Conservation (phyloP, 805 yeast genomes). For the Yamadazyma philogaea region DNA sequence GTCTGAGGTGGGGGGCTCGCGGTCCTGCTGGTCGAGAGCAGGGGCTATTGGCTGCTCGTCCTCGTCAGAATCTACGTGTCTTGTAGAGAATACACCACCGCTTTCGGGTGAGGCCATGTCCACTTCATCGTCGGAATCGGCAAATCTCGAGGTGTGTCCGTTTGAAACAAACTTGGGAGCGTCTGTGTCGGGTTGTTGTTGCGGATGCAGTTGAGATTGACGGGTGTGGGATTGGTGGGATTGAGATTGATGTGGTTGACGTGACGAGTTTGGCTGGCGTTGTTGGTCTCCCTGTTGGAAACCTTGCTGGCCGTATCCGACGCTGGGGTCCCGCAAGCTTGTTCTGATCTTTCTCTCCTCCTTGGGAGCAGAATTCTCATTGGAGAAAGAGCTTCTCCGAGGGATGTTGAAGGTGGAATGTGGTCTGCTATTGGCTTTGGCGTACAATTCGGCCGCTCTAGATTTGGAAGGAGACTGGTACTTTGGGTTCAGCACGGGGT, state of each 20-base stretch:
- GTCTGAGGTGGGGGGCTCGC: not conserved
- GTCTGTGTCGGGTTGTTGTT: not conserved
- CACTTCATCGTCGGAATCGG: slow-evolving; percentile 61
- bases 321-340: slow-evolving; percentile 9
- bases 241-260: slow-evolving; percentile 2
- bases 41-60: slow-evolving; percentile 12
- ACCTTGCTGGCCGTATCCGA: not conserved
- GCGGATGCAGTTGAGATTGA: not conserved
- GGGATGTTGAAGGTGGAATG: slow-evolving; percentile 30
- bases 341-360: slow-evolving; percentile 9
- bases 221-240: slow-evolving; percentile 5
- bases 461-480: slow-evolving; percentile 38
- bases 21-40: not conserved
- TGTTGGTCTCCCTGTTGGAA: not conserved
- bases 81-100: slow-evolving; percentile 21
- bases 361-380: slow-evolving; percentile 8
- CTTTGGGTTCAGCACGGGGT: slow-evolving; percentile 38
- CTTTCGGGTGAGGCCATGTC: slow-evolving; percentile 12
- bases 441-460: slow-evolving; percentile 53
- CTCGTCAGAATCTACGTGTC: slow-evolving; percentile 31
- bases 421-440: slow-evolving; percentile 47
- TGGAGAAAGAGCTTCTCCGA: slow-evolving; percentile 13
- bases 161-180: slow-evolving; percentile 6
- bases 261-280: not conserved
- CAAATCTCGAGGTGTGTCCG: slow-evolving; percentile 44